Evolutionary conservation across 768 basidiomycete species (phyloP), one percentile per base, ranked within the genome.

Genomic region (Gymnopilus dilepis): DNA sequence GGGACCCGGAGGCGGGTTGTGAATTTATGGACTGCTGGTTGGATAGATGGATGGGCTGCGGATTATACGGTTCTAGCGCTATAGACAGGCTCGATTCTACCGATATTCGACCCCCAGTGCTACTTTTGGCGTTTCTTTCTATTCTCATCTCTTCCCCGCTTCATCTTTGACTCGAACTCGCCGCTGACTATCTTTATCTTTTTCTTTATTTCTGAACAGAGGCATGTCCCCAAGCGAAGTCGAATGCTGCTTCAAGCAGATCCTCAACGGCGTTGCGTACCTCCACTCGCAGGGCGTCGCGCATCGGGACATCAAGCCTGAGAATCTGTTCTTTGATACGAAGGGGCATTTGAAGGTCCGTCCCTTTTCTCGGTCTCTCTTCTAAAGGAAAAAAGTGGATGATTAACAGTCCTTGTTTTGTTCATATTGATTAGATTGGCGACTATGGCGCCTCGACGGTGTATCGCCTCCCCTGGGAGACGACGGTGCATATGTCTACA

Each of bases 371-470:
- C 22, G 17, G 21, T 24, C 31, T 34, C 19, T 31, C 17, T 51
- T 17, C n/a, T 57, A n/a, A n/a, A n/a, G n/a, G n/a, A n/a, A n/a
- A n/a, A 3, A 9, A 37, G 8, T 9, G 2, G 34, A 37, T 37
- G 34, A 37, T 9, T 37, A 12, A 34, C 15, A 15, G 7, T 37
- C 15, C 15, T 37, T 34, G 6, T 6, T 34, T 6, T 61, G 34
- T 31, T 43, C 12, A 31, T 26, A 54, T 61, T 17, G 41, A 38
- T 15, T 73, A 96, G 95, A 97, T 99, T 67, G 96, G 97, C 58
- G 97, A 99, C 73, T 99, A 98, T 69, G 97, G 97, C 56, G 97
- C 97, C 8, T 97, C 95, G 43, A 98, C 97, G n/a, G 97, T 99
- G 53, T 99, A 98, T 76, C 86, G 97, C 61, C 87, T 99, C 58